phyloP scores from a whole-genome alignment of 768 basidiomycete species.

The Erythrobasidium yunnanense region DNA sequence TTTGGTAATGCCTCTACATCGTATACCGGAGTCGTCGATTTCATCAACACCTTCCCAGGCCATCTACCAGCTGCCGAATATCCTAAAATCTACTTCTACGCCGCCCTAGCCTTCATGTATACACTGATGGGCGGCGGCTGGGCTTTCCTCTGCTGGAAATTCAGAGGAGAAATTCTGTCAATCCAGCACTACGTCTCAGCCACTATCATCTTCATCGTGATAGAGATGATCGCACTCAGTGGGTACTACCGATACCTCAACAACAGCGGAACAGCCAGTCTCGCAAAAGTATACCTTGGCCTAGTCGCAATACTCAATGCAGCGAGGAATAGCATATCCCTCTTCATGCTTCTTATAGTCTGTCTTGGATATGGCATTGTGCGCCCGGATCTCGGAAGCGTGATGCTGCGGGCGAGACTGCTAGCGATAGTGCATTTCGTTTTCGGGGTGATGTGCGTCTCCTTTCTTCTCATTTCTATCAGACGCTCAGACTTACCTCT shows the following conservation, averaged over 20 bases:
- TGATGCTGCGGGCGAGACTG: constrained; percentile 72
- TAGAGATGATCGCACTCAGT: constrained; percentile 84
- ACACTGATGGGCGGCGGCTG: constrained; percentile 56
- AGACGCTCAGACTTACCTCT: background rate
- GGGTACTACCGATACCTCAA: constrained; percentile 94
- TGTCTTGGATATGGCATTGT: constrained; percentile 86
- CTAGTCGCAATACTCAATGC: constrained; percentile 92
- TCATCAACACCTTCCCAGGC: constrained; percentile 78
- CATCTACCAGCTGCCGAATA: constrained; percentile 85
- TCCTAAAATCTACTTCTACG: constrained; percentile 67
- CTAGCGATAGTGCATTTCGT: constrained; percentile 77
- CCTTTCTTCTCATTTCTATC: background rate
- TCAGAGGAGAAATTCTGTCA: constrained; percentile 71
- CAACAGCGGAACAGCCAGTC: constrained; percentile 50
- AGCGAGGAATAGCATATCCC: constrained; percentile 69
- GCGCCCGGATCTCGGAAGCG: constrained; percentile 68
- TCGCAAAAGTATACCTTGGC: constrained; percentile 77
- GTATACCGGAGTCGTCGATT: constrained; percentile 54
- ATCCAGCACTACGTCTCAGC: constrained; percentile 80
- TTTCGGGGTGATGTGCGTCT: constrained; percentile 66
- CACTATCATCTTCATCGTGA: constrained; percentile 68
- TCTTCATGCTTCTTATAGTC: constrained; percentile 88
- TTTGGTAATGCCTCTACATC: constrained; percentile 1
- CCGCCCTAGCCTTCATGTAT: constrained; percentile 68
- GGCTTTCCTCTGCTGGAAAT: constrained; percentile 71